Percentiles rank a stretch among this genome's conserved stretches.
phyloP scores from a whole-genome alignment of 1,284 basidiomycete genomes.

The Ceratobasidium sp. region DNA sequence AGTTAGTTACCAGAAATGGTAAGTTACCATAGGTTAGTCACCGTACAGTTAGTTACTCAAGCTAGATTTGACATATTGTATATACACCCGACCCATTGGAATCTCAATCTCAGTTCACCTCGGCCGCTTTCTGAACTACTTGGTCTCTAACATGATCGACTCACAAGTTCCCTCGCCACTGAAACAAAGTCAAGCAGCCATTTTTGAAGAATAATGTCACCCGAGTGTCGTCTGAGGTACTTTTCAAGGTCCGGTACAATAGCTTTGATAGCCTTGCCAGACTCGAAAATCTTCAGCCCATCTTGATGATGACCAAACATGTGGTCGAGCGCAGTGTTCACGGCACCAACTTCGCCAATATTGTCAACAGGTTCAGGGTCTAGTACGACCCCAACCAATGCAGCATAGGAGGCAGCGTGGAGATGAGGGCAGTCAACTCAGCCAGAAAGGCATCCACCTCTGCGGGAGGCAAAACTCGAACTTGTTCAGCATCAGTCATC shows the following conservation, averaged over 20 bases:
- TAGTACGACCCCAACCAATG: background rate
- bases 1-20: conserved; percentile 21
- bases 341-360: conserved; percentile 1
- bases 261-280: background rate
- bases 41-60: background rate
- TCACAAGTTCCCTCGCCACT: background rate
- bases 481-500: no score
- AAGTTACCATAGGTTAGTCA: conserved; percentile 1
- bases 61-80: background rate
- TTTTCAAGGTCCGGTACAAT: background rate
- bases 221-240: background rate
- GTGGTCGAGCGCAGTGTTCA: background rate
- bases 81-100: background rate
- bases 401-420: no score
- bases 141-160: background rate
- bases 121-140: background rate
- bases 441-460: background rate
- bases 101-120: conserved; percentile 4
- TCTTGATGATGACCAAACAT: background rate
- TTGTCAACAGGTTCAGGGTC: background rate
- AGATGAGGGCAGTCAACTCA: no score
- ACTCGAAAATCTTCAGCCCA: conserved; percentile 11
- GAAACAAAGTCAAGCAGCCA: background rate
- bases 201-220: conserved; percentile 9
- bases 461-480: background rate